Percentiles rank a stretch among this genome's conserved stretches.
phyloP scores from a whole-genome alignment of 371 early-diverging fungal genomes.

The Actinomortierella ambigua region DNA sequence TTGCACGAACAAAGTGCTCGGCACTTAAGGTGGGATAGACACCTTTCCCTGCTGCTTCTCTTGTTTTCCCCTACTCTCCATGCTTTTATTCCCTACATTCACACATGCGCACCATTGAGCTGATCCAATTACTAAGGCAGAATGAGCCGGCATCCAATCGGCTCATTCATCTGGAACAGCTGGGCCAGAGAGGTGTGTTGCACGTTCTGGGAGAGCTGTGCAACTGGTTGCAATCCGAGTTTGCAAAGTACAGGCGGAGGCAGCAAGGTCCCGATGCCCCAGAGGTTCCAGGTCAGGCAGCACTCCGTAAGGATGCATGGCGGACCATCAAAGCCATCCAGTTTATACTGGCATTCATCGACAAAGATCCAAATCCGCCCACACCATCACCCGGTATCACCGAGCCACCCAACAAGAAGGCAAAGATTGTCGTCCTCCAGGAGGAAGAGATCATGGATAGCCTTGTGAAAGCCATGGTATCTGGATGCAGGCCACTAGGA shows the following conservation, averaged over 20 bases:
- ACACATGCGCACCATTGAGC: conserved; percentile 38
- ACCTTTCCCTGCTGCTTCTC: background rate
- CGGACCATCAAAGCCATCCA: conserved; percentile 11
- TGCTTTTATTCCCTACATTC: background rate
- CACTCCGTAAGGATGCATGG: conserved; percentile 1
- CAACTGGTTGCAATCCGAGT: conserved; percentile 31
- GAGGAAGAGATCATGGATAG: conserved; percentile 16
- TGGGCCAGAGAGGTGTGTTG: conserved; percentile 10
- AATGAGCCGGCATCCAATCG: conserved; percentile 13
- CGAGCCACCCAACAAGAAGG: background rate
- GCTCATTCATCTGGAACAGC: conserved; percentile 10
- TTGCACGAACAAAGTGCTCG: too few species aligned
- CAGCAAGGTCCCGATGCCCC: conserved; percentile 1
- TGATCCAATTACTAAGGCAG: conserved; percentile 30
- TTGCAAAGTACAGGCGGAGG: conserved; percentile 21
- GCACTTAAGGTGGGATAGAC: background rate
- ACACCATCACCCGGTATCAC: background rate
- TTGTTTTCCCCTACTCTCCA: background rate
- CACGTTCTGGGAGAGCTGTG: conserved; percentile 42
- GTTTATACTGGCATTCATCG: conserved; percentile 7
- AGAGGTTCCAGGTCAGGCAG: conserved; percentile 17
- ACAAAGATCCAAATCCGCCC: background rate
- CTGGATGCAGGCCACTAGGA: conserved; percentile 14
- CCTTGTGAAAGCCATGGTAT: conserved; percentile 16
- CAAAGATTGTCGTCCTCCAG: conserved; percentile 1